Conservation (phyloP, 345 rosid genomes). For the Linum usitatissimum region DNA sequence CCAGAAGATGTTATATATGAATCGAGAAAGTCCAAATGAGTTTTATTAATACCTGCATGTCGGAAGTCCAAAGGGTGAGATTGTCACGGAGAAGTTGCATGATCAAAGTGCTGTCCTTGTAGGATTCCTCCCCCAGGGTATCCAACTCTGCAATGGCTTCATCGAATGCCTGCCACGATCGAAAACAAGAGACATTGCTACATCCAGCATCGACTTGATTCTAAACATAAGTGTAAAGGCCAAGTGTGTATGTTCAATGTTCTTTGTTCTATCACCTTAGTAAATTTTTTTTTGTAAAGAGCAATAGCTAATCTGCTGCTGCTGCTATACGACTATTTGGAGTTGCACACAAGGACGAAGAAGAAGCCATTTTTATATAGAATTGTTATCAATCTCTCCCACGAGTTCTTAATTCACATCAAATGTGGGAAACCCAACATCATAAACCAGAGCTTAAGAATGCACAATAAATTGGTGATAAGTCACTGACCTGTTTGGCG, state of each 20-base stretch:
- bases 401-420: too few species aligned
- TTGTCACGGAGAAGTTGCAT: constrained; percentile 33
- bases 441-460: neutral
- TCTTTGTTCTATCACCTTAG: too few species aligned
- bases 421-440: too few species aligned
- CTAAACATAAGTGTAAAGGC: too few species aligned
- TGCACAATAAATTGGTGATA: neutral
- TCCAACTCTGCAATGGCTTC: constrained; percentile 30
- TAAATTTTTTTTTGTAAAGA: too few species aligned
- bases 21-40: neutral
- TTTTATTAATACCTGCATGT: constrained; percentile 35
- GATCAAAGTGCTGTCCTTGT: constrained; percentile 30
- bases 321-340: too few species aligned
- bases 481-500: constrained; percentile 47
- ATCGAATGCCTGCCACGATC: constrained; percentile 20
- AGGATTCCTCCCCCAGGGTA: constrained; percentile 29
- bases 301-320: too few species aligned
- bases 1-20: neutral
- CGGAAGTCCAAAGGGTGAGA: constrained; percentile 44
- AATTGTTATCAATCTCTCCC: too few species aligned
- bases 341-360: too few species aligned
- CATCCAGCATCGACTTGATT: too few species aligned
- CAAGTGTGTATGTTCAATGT: too few species aligned
- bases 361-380: too few species aligned
- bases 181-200: neutral